A percentile compares a stretch with the other conserved stretches of the same genome.
These are phyloP conservation scores for Camellia oleifera DNA, from an alignment of 179 eudicot genomes.

Conservation along the genomic window DNA sequence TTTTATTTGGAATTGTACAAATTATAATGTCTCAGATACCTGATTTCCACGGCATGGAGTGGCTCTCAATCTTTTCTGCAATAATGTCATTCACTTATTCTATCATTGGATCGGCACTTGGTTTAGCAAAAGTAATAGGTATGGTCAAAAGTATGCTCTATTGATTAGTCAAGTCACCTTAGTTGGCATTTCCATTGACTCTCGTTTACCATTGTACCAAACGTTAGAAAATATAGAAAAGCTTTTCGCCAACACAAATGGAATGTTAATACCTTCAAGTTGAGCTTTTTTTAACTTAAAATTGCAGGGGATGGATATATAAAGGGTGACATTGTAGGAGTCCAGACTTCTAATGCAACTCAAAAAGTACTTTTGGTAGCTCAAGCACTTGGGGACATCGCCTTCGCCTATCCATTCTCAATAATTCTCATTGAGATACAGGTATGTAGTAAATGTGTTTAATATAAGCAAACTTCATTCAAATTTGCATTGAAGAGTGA, in stretches of 20 bases:
- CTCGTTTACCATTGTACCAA: no score
- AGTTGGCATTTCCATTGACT: not conserved
- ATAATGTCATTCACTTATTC: not conserved
- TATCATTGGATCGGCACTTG: not conserved
- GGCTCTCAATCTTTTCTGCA: not conserved
- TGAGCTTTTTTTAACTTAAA: not conserved
- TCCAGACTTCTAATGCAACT: constrained; percentile 26
- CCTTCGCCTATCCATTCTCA: constrained; percentile 52
- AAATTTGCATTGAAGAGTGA: not conserved
- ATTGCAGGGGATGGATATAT: constrained; percentile 38
- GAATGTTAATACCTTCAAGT: no score
- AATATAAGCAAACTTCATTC: not conserved
- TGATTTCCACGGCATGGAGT: not conserved
- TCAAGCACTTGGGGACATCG: constrained; percentile 51
- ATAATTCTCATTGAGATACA: constrained; percentile 50
- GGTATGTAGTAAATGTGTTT: constrained; percentile 16
- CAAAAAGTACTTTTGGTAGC: constrained; percentile 43
- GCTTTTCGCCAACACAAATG: no score
- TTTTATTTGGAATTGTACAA: not conserved
- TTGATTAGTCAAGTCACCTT: not conserved
- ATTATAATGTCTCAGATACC: not conserved
- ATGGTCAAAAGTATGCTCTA: not conserved
- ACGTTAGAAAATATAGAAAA: no score
- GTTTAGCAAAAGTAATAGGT: not conserved
- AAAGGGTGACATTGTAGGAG: constrained; percentile 39